Conservation (phyloP, 2,329 filamentous ascomycete species). For the Aspergillus sp. region DNA sequence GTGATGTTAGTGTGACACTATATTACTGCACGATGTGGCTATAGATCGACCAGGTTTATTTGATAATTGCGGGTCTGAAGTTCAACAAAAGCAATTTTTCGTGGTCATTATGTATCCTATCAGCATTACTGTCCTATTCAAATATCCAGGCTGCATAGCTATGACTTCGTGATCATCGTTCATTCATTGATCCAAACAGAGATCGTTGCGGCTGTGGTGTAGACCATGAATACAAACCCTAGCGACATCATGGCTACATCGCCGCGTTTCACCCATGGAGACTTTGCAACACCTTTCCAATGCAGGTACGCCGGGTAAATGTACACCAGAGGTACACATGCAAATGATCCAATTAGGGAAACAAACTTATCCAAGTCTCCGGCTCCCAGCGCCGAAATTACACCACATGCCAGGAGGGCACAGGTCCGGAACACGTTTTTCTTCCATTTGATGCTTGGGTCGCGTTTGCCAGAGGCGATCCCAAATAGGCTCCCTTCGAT, state of each 20-base stretch:
- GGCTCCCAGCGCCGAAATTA: slow-evolving; percentile 84
- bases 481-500: slow-evolving; percentile 90
- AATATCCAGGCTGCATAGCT: not conserved
- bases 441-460: slow-evolving; percentile 97
- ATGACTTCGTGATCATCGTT: slow-evolving; percentile 1
- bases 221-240: slow-evolving; percentile 67
- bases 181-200: slow-evolving; percentile 21
- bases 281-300: slow-evolving; percentile 64
- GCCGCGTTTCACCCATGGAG: slow-evolving; percentile 54
- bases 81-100: too few species aligned
- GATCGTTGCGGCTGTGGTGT: slow-evolving; percentile 66
- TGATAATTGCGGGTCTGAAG: too few species aligned
- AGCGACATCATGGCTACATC: slow-evolving; percentile 65
- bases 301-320: slow-evolving; percentile 85
- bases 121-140: not conserved
- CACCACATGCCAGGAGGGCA: slow-evolving; percentile 79
- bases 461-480: slow-evolving; percentile 85
- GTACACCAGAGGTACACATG: slow-evolving; percentile 91
- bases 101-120: not conserved
- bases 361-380: slow-evolving; percentile 96
- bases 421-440: slow-evolving; percentile 94
- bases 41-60: too few species aligned
- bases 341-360: slow-evolving; percentile 89
- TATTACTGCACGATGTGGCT: too few species aligned
- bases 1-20: too few species aligned